These are phyloP conservation scores for Alternaria novae-zelandiae DNA, from an alignment of 2,329 filamentous ascomycete species.

Conservation along the genomic window DNA sequence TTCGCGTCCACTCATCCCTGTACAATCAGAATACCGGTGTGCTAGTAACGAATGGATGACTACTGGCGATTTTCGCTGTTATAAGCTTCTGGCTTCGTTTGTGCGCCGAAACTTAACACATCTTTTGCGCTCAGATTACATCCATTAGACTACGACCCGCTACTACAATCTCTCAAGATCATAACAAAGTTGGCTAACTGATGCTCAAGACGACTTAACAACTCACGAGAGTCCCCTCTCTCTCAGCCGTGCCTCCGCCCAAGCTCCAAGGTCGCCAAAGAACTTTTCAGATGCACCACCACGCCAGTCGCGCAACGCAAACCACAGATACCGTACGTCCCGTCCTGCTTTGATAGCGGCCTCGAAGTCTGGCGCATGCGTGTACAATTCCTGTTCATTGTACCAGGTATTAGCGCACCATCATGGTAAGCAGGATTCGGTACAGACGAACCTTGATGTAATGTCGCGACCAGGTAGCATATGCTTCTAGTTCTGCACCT, in stretches of 20 bases:
- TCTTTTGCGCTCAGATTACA: too few relatives aligned
- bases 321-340: background rate
- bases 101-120: too few relatives aligned
- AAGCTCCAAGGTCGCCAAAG: background rate
- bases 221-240: too few relatives aligned
- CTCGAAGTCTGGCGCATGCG: background rate
- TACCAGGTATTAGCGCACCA: background rate
- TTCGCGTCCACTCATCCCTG: too few relatives aligned
- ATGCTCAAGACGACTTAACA: too few relatives aligned
- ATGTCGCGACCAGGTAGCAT: background rate
- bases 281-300: background rate
- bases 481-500: background rate
- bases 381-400: background rate
- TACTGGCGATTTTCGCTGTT: too few relatives aligned
- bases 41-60: too few relatives aligned
- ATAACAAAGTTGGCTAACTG: too few relatives aligned
- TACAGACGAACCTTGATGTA: background rate
- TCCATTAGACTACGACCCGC: too few relatives aligned
- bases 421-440: background rate
- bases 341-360: background rate
- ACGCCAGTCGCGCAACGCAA: background rate
- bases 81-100: too few relatives aligned
- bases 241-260: background rate
- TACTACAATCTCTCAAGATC: too few relatives aligned
- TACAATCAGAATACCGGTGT: too few relatives aligned